Conservation (phyloP, 2,329 filamentous ascomycete species). For the Phyllosticta citrichinensis region DNA sequence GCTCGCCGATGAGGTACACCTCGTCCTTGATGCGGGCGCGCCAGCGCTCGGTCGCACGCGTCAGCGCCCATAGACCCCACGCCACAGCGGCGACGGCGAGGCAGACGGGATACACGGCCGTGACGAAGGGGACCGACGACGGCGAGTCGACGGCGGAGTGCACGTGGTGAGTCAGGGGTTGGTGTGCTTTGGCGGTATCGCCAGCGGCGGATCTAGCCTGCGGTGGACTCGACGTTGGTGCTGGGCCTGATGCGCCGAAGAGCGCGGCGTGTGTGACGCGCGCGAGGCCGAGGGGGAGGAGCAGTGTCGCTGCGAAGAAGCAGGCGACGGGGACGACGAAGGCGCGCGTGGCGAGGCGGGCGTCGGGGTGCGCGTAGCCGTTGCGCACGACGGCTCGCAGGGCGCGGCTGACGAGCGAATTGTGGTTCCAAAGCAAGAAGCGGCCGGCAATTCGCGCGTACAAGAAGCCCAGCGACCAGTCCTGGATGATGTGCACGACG, state of each 20-base stretch:
- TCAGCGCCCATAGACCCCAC: slow-evolving; percentile 40
- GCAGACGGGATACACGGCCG: slow-evolving; percentile 64
- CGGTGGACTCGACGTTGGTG: background rate
- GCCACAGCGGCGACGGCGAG: slow-evolving; percentile 37
- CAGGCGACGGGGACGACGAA: slow-evolving; percentile 69
- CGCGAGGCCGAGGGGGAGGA: slow-evolving; percentile 53
- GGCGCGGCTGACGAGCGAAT: slow-evolving; percentile 62
- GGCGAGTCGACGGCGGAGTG: slow-evolving; percentile 23
- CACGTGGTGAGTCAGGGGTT: slow-evolving; percentile 14
- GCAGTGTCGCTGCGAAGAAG: slow-evolving; percentile 52
- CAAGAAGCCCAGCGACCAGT: slow-evolving; percentile 86
- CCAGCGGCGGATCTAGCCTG: slow-evolving; percentile 25
- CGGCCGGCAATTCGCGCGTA: slow-evolving; percentile 74
- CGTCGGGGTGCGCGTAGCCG: slow-evolving; percentile 70
- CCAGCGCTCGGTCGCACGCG: slow-evolving; percentile 61
- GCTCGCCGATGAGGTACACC: slow-evolving; percentile 89
- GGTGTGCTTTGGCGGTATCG: slow-evolving; percentile 33
- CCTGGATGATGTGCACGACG: slow-evolving; percentile 77
- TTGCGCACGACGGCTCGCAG: slow-evolving; percentile 60
- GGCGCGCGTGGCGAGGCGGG: slow-evolving; percentile 67
- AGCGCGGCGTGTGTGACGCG: slow-evolving; percentile 37
- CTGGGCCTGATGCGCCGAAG: slow-evolving; percentile 11
- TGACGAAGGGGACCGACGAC: slow-evolving; percentile 34
- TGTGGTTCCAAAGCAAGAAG: slow-evolving; percentile 56
- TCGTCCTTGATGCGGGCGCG: slow-evolving; percentile 78